phyloP scores from a whole-genome alignment of 192 early-diverging fungal species.

The Coemansia sp. region DNA sequence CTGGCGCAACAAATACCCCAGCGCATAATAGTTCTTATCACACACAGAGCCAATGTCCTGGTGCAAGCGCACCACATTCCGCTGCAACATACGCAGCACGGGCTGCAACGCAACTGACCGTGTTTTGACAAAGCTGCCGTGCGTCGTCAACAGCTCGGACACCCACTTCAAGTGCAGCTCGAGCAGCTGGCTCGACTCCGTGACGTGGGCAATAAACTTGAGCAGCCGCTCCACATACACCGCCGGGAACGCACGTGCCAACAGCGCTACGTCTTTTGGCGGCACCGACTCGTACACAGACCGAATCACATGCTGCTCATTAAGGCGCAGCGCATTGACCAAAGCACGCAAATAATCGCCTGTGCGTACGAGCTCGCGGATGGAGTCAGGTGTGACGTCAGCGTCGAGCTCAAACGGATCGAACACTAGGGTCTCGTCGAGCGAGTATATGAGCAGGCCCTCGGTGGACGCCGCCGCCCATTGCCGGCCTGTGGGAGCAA shows the following conservation, averaged over 20 bases:
- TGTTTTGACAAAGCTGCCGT: slow-evolving; percentile 73
- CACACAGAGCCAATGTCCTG: slow-evolving; percentile 54
- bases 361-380: slow-evolving; percentile 70
- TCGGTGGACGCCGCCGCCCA: slow-evolving; percentile 97
- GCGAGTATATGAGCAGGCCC: slow-evolving; percentile 90
- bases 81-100: slow-evolving; percentile 80
- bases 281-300: slow-evolving; percentile 81
- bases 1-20: slow-evolving; percentile 43
- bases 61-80: slow-evolving; percentile 59
- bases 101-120: slow-evolving; percentile 64
- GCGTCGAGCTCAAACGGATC: slow-evolving; percentile 99
- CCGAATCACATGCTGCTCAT: slow-evolving; percentile 76
- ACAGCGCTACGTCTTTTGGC: slow-evolving; percentile 67
- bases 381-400: slow-evolving; percentile 89
- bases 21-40: slow-evolving; percentile 49
- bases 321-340: slow-evolving; percentile 91
- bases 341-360: slow-evolving; percentile 85
- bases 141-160: slow-evolving; percentile 68
- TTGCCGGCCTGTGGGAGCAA: slow-evolving; percentile 90
- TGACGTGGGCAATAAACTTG: slow-evolving; percentile 73
- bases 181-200: slow-evolving; percentile 80
- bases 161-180: slow-evolving; percentile 90
- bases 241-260: slow-evolving; percentile 78
- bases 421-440: slow-evolving; percentile 90
- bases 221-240: slow-evolving; percentile 87